phyloP scores from a whole-genome alignment of 2,329 filamentous ascomycete species.

The Thelonectria rubi region DNA sequence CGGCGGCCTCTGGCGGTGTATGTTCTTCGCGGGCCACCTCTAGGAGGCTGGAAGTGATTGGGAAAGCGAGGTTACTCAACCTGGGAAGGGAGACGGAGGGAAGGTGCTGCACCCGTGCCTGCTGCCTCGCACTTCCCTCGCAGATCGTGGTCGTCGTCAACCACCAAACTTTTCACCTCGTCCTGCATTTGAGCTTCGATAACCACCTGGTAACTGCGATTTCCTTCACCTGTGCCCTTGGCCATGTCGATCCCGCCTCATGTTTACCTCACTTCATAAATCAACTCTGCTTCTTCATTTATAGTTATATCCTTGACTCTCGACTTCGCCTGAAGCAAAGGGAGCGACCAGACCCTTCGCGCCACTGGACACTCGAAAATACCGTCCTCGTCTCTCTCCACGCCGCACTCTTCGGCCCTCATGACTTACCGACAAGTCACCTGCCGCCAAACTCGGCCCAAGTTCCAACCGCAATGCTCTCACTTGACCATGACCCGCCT shows the following conservation, averaged over 20 bases:
- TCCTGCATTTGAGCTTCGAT: background rate
- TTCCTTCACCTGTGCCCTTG: background rate
- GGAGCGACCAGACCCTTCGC: background rate
- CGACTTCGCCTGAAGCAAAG: background rate
- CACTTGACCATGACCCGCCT: conserved; percentile 75
- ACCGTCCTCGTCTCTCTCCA: background rate
- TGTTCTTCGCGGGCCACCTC: background rate
- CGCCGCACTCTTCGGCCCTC: background rate
- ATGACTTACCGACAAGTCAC: conserved; percentile 30
- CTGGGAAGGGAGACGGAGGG: background rate
- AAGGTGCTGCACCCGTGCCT: conserved; percentile 19
- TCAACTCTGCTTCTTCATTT: background rate
- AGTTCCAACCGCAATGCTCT: conserved; percentile 62
- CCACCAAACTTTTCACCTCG: background rate
- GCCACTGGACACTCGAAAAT: background rate
- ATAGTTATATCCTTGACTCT: background rate
- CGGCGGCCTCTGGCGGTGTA: background rate
- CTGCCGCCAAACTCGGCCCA: conserved; percentile 23
- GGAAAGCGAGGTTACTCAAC: background rate
- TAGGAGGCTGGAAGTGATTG: background rate
- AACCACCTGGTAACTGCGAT: background rate
- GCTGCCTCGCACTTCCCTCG: conserved; percentile 36
- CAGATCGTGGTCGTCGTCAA: conserved; percentile 2
- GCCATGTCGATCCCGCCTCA: background rate
- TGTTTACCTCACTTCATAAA: background rate